Evolutionary conservation across 2,329 filamentous ascomycete genomes (phyloP), one percentile per base, ranked within the genome.

Genomic region (Xylaria sp.): DNA sequence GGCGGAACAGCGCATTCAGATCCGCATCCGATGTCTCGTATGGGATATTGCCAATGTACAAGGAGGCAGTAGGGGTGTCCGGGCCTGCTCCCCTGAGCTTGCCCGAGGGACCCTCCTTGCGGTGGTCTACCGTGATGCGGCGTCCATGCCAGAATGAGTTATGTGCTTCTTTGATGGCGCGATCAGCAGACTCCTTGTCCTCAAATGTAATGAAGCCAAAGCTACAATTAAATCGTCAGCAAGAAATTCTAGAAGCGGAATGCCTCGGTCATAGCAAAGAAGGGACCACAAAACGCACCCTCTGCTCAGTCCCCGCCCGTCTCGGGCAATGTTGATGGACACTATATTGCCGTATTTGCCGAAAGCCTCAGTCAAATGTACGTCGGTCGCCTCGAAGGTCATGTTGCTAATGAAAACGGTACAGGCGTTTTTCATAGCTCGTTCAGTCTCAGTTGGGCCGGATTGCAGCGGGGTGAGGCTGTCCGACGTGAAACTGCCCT

Each of bases 11-110:
- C 54, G 87, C 83, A 77, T 93, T 93, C 55, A 97, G 81, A 71
- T 96, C 92, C 55, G 86, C 85, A 72, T 96, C 92, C 8, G 90
- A 90, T 80, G 93, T 90, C 78, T 96, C 90, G 73, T 90, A 95
- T 10, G 91, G 88, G 77, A 97, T 87, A 80, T 95, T 95, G 68
- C 92, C 92, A 68, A 97, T 85, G 80, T 90, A 96, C 33, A 96
- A 79, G 1, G 88, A 91, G 72, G 83, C 86, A 53, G 84, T 84
- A 3, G 88, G 87, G 40, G 54, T 2, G 8, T 48, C 37, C 4
- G 1, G 4, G 25, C 4, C 6, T 3, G 19, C 21, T n/a, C 4
- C 2, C 15, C 10, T 10, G 7, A 68, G 6, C 25, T 47, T 15
- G 5, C 43, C 25, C 15, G 8, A 15, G 69, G 80, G 80, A n/a